Evolutionary conservation across 495 filamentous ascomycete species (phyloP).

Genomic region (Glonium stellatum): DNA sequence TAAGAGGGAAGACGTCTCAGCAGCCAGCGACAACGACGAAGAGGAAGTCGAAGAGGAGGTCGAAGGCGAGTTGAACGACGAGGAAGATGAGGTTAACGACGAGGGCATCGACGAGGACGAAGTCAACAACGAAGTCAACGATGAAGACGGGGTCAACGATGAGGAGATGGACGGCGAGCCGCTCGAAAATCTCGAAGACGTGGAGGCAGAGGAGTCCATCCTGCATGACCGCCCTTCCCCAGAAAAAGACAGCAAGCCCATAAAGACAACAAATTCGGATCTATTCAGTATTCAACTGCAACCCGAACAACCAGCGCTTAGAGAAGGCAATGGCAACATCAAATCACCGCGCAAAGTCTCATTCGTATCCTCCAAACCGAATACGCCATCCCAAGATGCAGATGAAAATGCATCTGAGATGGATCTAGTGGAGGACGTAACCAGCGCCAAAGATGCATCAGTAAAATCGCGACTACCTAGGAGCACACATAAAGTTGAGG

Average conservation of each 20-base stretch:
- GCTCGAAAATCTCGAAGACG: constrained; percentile 20
- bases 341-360: constrained; percentile 31
- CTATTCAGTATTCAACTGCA: constrained; percentile 32
- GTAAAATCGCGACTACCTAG: constrained; percentile 1
- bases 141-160: neutral
- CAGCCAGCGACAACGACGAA: neutral
- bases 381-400: constrained; percentile 19
- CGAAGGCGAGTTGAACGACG: constrained; percentile 10
- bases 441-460: constrained; percentile 9
- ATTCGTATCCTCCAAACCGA: constrained; percentile 21
- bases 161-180: constrained; percentile 22
- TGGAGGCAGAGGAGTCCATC: constrained; percentile 4
- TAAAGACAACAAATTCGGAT: constrained; percentile 23
- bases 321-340: constrained; percentile 26
- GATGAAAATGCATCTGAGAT: constrained; percentile 24
- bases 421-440: constrained; percentile 5
- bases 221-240: constrained; percentile 14
- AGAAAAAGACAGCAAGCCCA: constrained; percentile 16
- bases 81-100: neutral
- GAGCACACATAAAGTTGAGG: neutral
- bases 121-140: too few species aligned
- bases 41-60: constrained; percentile 10
- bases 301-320: constrained; percentile 24
- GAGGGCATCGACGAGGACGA: constrained; percentile 17
- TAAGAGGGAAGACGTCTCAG: constrained; percentile 12